Conservation (phyloP, 2,329 filamentous ascomycete genomes). For the Hypoxylon sp. region DNA sequence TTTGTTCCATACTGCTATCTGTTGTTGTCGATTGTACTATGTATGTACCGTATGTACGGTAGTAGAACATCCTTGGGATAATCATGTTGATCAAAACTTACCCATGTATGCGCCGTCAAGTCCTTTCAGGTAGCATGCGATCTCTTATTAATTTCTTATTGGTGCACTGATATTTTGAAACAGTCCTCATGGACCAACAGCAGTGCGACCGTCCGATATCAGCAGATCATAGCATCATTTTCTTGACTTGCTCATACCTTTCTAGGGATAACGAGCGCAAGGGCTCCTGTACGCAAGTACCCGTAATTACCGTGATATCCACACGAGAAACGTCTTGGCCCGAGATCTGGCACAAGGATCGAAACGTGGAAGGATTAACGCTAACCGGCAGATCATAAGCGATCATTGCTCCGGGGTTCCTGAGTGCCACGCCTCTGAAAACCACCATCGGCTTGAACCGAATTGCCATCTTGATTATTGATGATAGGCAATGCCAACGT, state of each 20-base stretch:
- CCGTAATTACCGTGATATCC: slow-evolving; percentile 41
- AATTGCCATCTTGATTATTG: slow-evolving; percentile 19
- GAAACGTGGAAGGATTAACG: slow-evolving; percentile 45
- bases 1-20: neutral
- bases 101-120: neutral
- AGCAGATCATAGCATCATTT: slow-evolving; percentile 41
- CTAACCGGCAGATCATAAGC: slow-evolving; percentile 45
- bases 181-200: slow-evolving; percentile 21
- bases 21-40: neutral
- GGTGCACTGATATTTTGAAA: slow-evolving; percentile 39
- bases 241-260: neutral
- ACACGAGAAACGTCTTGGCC: slow-evolving; percentile 48
- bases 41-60: too few relatives aligned
- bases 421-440: slow-evolving; percentile 4
- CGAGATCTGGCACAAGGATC: slow-evolving; percentile 48
- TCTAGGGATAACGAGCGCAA: slow-evolving; percentile 14
- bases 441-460: slow-evolving; percentile 41
- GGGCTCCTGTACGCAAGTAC: slow-evolving; percentile 12
- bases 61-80: slow-evolving; percentile 5
- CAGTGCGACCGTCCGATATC: slow-evolving; percentile 38
- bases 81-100: slow-evolving; percentile 13
- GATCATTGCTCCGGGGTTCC: slow-evolving; percentile 28
- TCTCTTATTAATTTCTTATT: slow-evolving; percentile 26
- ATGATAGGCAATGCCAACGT: neutral
- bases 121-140: slow-evolving; percentile 14